Evolutionary conservation across 768 basidiomycete species (phyloP).

Genomic region (Naganishia vaughanmartiniae): DNA sequence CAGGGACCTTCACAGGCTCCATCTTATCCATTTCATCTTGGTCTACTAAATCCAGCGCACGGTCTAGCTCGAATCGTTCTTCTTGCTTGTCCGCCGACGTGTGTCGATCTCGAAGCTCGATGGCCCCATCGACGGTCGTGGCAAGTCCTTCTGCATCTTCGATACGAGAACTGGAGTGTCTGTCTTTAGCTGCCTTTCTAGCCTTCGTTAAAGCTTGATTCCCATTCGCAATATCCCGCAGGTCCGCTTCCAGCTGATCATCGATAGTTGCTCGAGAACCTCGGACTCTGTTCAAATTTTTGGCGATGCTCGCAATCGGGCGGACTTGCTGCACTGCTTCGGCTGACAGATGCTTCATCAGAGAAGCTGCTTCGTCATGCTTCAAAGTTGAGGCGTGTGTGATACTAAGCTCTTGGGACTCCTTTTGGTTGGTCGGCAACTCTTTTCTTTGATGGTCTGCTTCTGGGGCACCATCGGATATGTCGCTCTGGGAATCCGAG

Average conservation of each 20-base stretch:
- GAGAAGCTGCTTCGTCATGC: neutral
- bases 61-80: neutral
- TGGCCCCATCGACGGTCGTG: neutral
- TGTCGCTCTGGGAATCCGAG: neutral
- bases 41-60: neutral
- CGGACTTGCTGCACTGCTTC: neutral
- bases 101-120: neutral
- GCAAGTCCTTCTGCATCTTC: neutral
- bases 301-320: neutral
- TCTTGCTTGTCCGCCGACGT: neutral
- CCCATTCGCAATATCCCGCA: neutral
- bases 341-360: neutral
- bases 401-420: neutral
- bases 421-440: neutral
- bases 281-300: neutral
- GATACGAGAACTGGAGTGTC: neutral
- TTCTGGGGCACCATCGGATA: neutral
- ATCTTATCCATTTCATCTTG: neutral
- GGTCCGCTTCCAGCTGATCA: neutral
- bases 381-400: neutral
- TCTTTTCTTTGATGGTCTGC: neutral
- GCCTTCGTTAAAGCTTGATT: neutral
- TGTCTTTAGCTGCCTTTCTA: neutral
- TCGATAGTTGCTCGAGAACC: neutral
- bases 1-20: neutral